phyloP scores from a whole-genome alignment of 371 early-diverging fungal species.

The Mucor ambiguus region DNA sequence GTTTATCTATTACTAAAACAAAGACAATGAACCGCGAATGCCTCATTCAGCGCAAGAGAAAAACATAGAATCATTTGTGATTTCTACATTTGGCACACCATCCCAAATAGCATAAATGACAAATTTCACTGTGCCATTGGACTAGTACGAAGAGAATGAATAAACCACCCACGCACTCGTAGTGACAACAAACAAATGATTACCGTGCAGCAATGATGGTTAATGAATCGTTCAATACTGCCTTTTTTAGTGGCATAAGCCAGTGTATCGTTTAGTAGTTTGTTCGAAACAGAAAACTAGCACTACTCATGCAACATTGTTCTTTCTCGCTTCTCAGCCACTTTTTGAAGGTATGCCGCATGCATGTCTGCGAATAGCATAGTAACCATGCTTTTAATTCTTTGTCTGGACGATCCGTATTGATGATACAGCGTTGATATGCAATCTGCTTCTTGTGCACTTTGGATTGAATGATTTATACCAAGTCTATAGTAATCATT shows the following conservation, averaged over 20 bases:
- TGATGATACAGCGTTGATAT: not conserved
- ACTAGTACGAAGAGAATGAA: slow-evolving; percentile 49
- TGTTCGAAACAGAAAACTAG: slow-evolving; percentile 89
- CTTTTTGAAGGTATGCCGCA: too few relatives aligned
- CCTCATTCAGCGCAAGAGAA: not conserved
- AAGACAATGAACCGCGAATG: not conserved
- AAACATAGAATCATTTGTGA: slow-evolving; percentile 94
- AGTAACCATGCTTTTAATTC: too few relatives aligned
- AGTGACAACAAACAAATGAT: slow-evolving; percentile 12
- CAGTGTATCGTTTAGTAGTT: slow-evolving; percentile 91
- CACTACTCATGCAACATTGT: slow-evolving; percentile 80
- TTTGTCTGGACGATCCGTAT: too few relatives aligned
- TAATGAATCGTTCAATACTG: slow-evolving; percentile 95
- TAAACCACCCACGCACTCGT: not conserved
- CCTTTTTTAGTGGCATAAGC: slow-evolving; percentile 96
- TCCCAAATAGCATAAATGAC: slow-evolving; percentile 84
- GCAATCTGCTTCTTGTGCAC: too few relatives aligned
- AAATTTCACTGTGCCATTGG: slow-evolving; percentile 93
- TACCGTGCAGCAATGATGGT: slow-evolving; percentile 96
- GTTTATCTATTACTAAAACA: not conserved
- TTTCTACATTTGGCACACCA: slow-evolving; percentile 88
- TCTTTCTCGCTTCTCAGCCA: slow-evolving; percentile 68
- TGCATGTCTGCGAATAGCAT: too few relatives aligned
- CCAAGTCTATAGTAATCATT: not conserved
- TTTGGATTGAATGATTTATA: too few relatives aligned